Conservation (phyloP, 768 basidiomycete genomes). For the Boletus subcaerulescens region DNA sequence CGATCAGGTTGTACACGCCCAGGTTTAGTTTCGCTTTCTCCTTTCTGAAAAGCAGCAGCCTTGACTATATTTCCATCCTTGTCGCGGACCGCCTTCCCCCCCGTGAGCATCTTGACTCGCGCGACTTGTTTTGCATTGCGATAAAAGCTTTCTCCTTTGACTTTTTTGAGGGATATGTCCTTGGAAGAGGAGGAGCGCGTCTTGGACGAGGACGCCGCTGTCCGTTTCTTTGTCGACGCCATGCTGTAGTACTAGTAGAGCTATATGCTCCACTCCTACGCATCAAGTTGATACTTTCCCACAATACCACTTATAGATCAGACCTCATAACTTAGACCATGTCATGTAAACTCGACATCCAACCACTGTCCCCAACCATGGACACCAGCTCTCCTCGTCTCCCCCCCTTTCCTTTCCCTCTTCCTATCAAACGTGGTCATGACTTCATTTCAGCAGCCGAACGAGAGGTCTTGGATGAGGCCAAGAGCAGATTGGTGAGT, state of each 20-base stretch:
- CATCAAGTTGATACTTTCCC: constrained; percentile 6
- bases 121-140: constrained; percentile 88
- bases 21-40: constrained; percentile 86
- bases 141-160: constrained; percentile 98
- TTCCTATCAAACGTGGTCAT: no score
- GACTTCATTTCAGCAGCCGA: no score
- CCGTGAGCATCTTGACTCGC: constrained; percentile 87
- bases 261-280: no score
- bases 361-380: no score
- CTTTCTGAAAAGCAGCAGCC: constrained; percentile 94
- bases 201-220: constrained; percentile 30
- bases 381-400: no score
- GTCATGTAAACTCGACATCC: no score
- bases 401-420: no score
- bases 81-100: constrained; percentile 89
- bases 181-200: constrained; percentile 44
- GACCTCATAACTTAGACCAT: no score
- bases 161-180: constrained; percentile 57
- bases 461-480: no score
- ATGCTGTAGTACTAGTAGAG: constrained; percentile 12
- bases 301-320: no score
- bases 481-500: no score
- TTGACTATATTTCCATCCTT: constrained; percentile 89
- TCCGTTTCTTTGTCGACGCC: constrained; percentile 31
- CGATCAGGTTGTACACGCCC: constrained; percentile 94